These are phyloP conservation scores for Wickerhamiella australiensis DNA, from an alignment of 805 yeast genomes.

Conservation along the genomic window DNA sequence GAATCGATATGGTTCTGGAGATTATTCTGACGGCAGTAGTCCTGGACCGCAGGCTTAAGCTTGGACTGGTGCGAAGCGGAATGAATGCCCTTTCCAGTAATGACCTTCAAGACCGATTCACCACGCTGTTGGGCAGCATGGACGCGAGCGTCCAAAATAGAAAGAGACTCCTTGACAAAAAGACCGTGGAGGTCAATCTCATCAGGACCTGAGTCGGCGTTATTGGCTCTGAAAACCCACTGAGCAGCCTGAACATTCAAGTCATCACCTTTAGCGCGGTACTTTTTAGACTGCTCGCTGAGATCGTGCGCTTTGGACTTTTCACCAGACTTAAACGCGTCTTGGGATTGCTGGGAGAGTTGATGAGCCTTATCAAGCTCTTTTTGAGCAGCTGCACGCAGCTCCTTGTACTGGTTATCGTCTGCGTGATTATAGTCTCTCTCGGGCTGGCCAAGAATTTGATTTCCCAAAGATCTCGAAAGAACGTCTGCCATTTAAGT, in stretches of 20 bases:
- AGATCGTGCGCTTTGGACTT: conserved; percentile 58
- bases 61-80: conserved; percentile 74
- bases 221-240: conserved; percentile 57
- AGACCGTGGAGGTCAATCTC: conserved; percentile 93
- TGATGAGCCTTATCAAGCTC: conserved; percentile 47
- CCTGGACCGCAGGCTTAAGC: conserved; percentile 78
- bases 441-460: conserved; percentile 6
- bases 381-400: conserved; percentile 55
- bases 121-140: conserved; percentile 41
- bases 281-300: conserved; percentile 55
- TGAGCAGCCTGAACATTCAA: conserved; percentile 69
- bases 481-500: conserved; percentile 2
- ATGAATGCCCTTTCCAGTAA: conserved; percentile 89
- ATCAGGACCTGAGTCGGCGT: conserved; percentile 68
- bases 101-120: conserved; percentile 58
- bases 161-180: conserved; percentile 77
- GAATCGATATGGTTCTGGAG: conserved; percentile 51
- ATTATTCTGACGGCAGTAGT: conserved; percentile 54
- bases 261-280: conserved; percentile 48
- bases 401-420: conserved; percentile 39
- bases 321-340: conserved; percentile 66
- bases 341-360: conserved; percentile 56
- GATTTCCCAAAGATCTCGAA: conserved; percentile 8
- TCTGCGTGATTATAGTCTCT: conserved; percentile 16
- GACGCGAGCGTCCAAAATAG: conserved; percentile 60